Conservation (phyloP, 352 stramenopile species). For the Nothophytophthora sp. region DNA sequence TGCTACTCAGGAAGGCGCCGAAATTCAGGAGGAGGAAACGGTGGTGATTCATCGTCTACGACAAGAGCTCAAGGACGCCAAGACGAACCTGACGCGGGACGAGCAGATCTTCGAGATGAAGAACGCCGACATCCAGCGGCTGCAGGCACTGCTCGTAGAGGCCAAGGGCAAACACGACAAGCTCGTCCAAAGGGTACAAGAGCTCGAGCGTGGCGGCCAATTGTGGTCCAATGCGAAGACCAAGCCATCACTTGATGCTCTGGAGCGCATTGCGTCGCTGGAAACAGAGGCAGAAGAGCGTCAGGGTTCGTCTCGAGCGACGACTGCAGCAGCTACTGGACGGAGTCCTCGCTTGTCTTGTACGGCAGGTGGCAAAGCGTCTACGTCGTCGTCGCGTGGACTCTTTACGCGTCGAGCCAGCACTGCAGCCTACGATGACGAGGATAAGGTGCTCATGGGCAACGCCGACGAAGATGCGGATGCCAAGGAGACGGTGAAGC, state of each 20-base stretch:
- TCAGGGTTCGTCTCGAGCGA: slow-evolving; percentile 8
- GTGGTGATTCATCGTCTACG: slow-evolving; percentile 34
- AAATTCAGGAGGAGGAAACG: slow-evolving; percentile 14
- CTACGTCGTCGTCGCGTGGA: slow-evolving; percentile 53
- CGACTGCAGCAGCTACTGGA: slow-evolving; percentile 9
- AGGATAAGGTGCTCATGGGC: slow-evolving; percentile 71
- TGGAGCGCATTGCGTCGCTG: no score
- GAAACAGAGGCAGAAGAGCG: slow-evolving; percentile 6
- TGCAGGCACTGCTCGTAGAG: slow-evolving; percentile 57
- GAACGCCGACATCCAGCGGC: slow-evolving; percentile 64
- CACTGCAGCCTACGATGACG: slow-evolving; percentile 41
- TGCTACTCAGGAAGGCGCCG: slow-evolving; percentile 1
- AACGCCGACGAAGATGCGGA: slow-evolving; percentile 40
- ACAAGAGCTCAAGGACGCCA: slow-evolving; percentile 66
- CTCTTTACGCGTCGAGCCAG: slow-evolving; percentile 55
- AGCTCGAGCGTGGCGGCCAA: slow-evolving; percentile 66
- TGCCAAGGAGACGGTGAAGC: background rate
- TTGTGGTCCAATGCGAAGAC: slow-evolving; percentile 58
- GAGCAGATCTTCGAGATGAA: slow-evolving; percentile 90
- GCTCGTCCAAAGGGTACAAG: slow-evolving; percentile 63
- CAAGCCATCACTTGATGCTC: background rate
- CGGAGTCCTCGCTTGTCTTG: slow-evolving; percentile 10
- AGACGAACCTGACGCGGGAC: slow-evolving; percentile 66
- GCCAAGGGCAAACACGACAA: slow-evolving; percentile 80
- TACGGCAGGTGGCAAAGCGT: slow-evolving; percentile 23